Percentiles rank a stretch among this genome's conserved stretches.
Conservation (phyloP, 495 filamentous ascomycete genomes). For the Stereocaulon alpinum region DNA sequence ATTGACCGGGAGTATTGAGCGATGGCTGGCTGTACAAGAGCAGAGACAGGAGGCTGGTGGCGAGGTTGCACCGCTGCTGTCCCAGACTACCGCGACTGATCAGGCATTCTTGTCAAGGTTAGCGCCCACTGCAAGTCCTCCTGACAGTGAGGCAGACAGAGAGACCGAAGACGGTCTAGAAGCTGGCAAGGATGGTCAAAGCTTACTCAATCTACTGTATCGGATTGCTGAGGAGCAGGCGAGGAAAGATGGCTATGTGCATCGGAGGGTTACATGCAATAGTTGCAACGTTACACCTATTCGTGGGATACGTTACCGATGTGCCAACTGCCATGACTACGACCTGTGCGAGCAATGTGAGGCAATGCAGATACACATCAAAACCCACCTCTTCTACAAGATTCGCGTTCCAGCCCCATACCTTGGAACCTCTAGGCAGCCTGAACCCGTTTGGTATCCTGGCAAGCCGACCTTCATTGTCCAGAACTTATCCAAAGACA, state of each 20-base stretch:
- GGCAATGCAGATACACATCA: conserved; percentile 70
- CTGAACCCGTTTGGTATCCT: conserved; percentile 78
- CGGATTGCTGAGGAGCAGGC: conserved; percentile 78
- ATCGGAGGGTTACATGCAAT: conserved; percentile 90
- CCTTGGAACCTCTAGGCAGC: conserved; percentile 53
- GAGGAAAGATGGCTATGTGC: conserved; percentile 74
- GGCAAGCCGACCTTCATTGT: conserved; percentile 65
- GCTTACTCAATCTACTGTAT: conserved; percentile 61
- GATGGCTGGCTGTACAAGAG: conserved; percentile 1
- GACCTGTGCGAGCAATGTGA: conserved; percentile 88
- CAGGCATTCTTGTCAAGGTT: neutral
- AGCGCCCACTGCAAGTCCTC: neutral
- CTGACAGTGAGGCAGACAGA: conserved; percentile 11
- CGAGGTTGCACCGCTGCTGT: neutral
- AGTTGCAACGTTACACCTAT: conserved; percentile 77
- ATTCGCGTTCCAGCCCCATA: conserved; percentile 65
- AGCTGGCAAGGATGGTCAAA: conserved; percentile 49
- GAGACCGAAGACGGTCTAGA: conserved; percentile 6
- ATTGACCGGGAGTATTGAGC: neutral
- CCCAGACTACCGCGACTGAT: neutral
- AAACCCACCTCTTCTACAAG: conserved; percentile 95
- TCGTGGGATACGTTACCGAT: conserved; percentile 81
- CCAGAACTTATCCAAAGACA: conserved; percentile 49
- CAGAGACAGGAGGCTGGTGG: neutral
- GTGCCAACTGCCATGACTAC: conserved; percentile 84